Evolutionary conservation across 306 rosid genomes (phyloP), one percentile per base, ranked within the genome.

Genomic region (Prunus padus): DNA sequence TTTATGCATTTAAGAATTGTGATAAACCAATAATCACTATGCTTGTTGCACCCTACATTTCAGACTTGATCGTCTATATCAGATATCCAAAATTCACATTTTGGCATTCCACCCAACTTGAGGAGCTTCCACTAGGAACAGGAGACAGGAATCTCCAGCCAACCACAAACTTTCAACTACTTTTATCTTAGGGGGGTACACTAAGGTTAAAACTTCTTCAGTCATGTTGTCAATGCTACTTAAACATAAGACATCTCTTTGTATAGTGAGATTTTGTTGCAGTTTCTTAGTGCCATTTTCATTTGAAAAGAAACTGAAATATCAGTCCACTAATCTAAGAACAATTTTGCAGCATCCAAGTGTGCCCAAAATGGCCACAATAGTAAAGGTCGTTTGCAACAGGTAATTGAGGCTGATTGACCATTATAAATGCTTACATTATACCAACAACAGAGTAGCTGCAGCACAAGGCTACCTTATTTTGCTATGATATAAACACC

Each of bases 321-420:
- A 44, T 13, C 4, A 8, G 18, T 44, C 68, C 68, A 7, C 42
- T 42, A 23, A 5, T 44, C 40, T 23, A 40, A 72, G 15, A 55
- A 20, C 55, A 71, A 55, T 30, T 13, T 55, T 22, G 11, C 65
- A 56, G 76, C 67, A 23, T 72, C 40, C 10, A 72, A 56, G 22
- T 62, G 12, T 42, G 26, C 67, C 76, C 8, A 72, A 25, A 50
- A 8, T 8, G 65, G 54, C 52, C 40, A 13, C 46, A 71, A 37
- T 14, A 71, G 16, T 25, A 52, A 37, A 71, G 16, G 20, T 54
- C 37, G 14, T 13, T 57, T 15, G n/a, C 22, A 56, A 72, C 22
- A 15, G 55, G 40, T 16, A 37, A 22, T 10, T 71, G 40, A 55
- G 4, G 8, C 18, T 54, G 49, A 20, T 3, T 54, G 31, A 12